Base-by-base conservation (phyloP, 148 eudicot genomes). In the Cornus florida region DNA sequence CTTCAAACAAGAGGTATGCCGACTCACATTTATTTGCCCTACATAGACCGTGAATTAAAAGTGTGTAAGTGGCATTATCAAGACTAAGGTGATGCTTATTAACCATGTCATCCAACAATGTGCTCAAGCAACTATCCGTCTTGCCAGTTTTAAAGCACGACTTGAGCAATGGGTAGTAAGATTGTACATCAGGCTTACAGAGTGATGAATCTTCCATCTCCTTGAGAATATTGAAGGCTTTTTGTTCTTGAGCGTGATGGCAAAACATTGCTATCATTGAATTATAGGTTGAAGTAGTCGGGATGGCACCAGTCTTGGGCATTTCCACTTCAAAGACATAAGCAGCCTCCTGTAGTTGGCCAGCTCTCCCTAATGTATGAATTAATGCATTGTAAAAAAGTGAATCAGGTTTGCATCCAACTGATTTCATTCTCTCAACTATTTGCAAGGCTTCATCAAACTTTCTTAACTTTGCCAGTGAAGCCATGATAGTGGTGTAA, bases 11-110 rank as follows among this genome's bases (percentile, higher is more conserved):
- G 17, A 43, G 81, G 77, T 90, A 89, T 13, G 97, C 99, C 91
- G 86, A 81, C 68, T 89, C 89, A 73, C 85, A 84, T 70, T 82
- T 82, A 32, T 87, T 83, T 46, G 86, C 87, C 83, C 89, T 87
- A 81, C 97, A 95, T 66, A 93, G 87, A 75, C 94, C 93, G 67
- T 92, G 97, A 74, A 95, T 90, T 86, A 95, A 81, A 82, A 93
- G 94, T 16, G 91, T 78, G 80, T 88, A 95, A 20, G 91, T 83
- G 14, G 97, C 86, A 75, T 81, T 72, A 77, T 93, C 97, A 83
- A 92, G 83, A 76, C 99, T 89, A 32, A 95, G 80, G 78, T 92
- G 97, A 82, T 95, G 92, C 89, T 87, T 88, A 67, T 83, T 79
- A 24, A 82, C 73, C 89, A 93, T 91, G 75, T 87, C 89, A 85